Conservation (phyloP, 2,329 filamentous ascomycete species). For the Penicillium capsulatum region DNA sequence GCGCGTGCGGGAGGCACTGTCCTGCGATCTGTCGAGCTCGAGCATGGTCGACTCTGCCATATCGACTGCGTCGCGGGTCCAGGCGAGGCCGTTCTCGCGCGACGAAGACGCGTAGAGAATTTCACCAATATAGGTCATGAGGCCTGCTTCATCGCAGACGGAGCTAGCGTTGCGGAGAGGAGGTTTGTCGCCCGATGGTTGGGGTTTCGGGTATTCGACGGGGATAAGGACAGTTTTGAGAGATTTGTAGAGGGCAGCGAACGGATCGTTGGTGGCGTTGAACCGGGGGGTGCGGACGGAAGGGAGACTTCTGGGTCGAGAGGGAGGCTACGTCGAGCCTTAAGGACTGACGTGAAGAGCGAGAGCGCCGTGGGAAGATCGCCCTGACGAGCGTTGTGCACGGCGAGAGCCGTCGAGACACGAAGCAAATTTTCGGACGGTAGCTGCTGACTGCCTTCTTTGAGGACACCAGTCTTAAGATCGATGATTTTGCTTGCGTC, state of each 20-base stretch:
- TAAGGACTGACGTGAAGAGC: conserved; percentile 78
- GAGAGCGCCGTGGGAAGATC: conserved; percentile 69
- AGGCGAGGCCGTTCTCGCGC: conserved; percentile 69
- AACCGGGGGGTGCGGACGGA: conserved; percentile 21
- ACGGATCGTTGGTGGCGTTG: conserved; percentile 23
- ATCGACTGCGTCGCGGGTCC: conserved; percentile 86
- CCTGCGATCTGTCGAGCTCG: conserved; percentile 30
- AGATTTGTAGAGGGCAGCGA: conserved; percentile 35
- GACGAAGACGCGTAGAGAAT: conserved; percentile 73
- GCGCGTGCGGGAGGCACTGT: conserved; percentile 49
- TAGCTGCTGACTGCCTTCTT: conserved; percentile 49
- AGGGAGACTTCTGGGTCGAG: conserved; percentile 28
- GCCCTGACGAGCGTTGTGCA: conserved; percentile 67
- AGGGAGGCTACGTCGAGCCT: conserved; percentile 63
- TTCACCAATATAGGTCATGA: conserved; percentile 90
- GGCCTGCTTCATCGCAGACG: conserved; percentile 76
- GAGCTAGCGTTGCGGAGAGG: conserved; percentile 62
- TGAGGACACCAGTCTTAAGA: conserved; percentile 59
- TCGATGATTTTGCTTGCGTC: conserved; percentile 54
- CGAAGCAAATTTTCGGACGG: conserved; percentile 71
- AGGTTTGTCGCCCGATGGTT: conserved; percentile 63
- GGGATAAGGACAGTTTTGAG: conserved; percentile 50
- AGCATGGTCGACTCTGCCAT: conserved; percentile 63
- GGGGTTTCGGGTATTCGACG: conserved; percentile 63
- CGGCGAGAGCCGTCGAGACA: conserved; percentile 71